phyloP scores from a whole-genome alignment of 495 filamentous ascomycete genomes.

The Hypoxylon subgilvum region DNA sequence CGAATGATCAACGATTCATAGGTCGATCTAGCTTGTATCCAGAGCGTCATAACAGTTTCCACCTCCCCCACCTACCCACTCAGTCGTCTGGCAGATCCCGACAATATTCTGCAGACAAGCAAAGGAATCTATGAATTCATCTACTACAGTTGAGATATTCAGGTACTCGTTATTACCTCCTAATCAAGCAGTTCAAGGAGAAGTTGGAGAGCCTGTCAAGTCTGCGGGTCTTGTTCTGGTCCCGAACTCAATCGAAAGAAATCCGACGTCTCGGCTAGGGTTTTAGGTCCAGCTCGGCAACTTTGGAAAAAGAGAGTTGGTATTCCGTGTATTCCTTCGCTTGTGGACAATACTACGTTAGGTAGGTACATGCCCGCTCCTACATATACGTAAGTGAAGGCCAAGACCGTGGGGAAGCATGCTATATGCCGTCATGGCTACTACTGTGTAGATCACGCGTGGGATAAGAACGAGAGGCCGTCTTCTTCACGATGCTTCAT shows the following conservation, averaged over 20 bases:
- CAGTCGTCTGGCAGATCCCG: neutral
- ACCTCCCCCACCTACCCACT: slow-evolving; percentile 19
- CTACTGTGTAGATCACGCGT: neutral
- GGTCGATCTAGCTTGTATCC: slow-evolving; percentile 13
- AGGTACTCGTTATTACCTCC: too few species aligned
- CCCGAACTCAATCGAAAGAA: slow-evolving; percentile 22
- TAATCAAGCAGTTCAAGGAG: too few species aligned
- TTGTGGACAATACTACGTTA: slow-evolving; percentile 17
- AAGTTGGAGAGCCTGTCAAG: too few species aligned
- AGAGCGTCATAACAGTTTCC: slow-evolving; percentile 13
- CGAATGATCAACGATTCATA: neutral
- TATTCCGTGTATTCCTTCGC: too few species aligned
- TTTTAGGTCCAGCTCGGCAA: slow-evolving; percentile 27
- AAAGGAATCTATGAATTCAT: slow-evolving; percentile 24
- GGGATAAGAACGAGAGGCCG: neutral
- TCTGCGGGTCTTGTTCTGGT: neutral
- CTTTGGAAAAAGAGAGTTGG: slow-evolving; percentile 20
- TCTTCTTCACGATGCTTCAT: neutral
- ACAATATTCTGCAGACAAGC: slow-evolving; percentile 1
- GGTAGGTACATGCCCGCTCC: slow-evolving; percentile 7
- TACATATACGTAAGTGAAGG: slow-evolving; percentile 12
- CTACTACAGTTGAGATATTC: neutral
- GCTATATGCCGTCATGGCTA: slow-evolving; percentile 32
- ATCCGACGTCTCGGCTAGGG: slow-evolving; percentile 18
- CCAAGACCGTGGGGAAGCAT: slow-evolving; percentile 27